Evolutionary conservation across 306 rosid genomes (phyloP), one percentile per base, ranked within the genome.

Genomic region (Sophora flavescens): DNA sequence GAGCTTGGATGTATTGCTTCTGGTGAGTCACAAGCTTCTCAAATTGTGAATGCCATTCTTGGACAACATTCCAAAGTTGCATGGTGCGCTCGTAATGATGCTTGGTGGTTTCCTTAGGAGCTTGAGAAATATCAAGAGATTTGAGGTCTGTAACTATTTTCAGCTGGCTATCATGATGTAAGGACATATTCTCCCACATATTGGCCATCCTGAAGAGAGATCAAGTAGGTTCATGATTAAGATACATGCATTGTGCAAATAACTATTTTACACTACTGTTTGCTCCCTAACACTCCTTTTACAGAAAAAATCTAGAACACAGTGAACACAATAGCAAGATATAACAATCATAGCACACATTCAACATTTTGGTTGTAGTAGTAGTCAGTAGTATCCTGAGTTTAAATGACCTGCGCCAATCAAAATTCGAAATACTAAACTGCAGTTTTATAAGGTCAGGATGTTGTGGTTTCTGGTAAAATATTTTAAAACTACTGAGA

Each of bases 131-230:
- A 77, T 88, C 93, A 28, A 90, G 85, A 48, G 87, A 73, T 80
- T 87, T 92, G 70, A 90, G 83, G 52, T 87, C 85, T n/a, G 66
- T 71, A 51, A 86, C 97, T 62, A 81, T 63, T 60, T 80, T 76
- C 65, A 88, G 84, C 86, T 92, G 97, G 72, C 83, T 78, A 36
- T 63, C 81, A 44, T 92, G 97, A 71, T 88, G 87, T 0, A 0
- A n/a, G 75, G n/a, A 57, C 96, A 92, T 92, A 32, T 30, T 81
- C 80, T 68, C 83, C 97, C 97, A 92, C 97, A 90, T 92, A 63
- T 74, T 83, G 15, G 92, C 88, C 96, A 90, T 90, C 84, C 96
- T 92, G 87, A 28, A 66, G 48, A 65, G 53, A 80, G 74, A 63
- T 63, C 52, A 80, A 58, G 73, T 39, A 52, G 72, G 73, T 36